phyloP scores from a whole-genome alignment of 345 rosid species.

The Pugionium cornutum region DNA sequence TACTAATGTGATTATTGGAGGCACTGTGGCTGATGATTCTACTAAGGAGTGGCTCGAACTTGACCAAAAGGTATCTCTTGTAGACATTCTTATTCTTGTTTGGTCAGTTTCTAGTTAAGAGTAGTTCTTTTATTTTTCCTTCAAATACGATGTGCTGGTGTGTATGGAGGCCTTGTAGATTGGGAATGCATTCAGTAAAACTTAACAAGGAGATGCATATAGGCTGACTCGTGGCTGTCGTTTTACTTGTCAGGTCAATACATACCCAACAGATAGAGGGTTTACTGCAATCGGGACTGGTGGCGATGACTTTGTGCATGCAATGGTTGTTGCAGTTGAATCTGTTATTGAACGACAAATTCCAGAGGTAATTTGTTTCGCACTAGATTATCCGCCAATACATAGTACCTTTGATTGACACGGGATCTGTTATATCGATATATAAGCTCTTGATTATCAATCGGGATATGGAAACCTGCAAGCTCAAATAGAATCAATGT shows the following conservation, averaged over 20 bases:
- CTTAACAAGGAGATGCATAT: neutral
- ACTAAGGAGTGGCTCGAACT: conserved; percentile 83
- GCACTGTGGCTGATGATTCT: conserved; percentile 90
- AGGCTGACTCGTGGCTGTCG: conserved; percentile 21
- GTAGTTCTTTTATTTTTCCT: neutral
- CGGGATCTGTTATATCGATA: neutral
- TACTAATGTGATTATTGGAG: conserved; percentile 89
- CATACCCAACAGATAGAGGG: conserved; percentile 92
- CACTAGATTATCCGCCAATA: neutral
- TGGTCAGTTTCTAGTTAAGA: neutral
- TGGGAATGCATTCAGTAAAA: conserved; percentile 10
- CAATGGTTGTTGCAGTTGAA: conserved; percentile 97
- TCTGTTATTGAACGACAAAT: conserved; percentile 83
- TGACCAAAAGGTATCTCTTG: conserved; percentile 77
- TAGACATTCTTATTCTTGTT: neutral
- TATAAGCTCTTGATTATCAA: too few species aligned
- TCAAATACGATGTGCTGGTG: neutral
- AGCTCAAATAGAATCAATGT: too few species aligned
- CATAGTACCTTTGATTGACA: neutral
- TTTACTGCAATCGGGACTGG: conserved; percentile 97
- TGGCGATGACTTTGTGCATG: conserved; percentile 94
- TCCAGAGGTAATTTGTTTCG: conserved; percentile 61
- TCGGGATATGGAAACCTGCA: too few species aligned
- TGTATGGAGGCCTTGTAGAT: conserved; percentile 3
- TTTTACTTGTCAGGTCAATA: conserved; percentile 64